phyloP scores from a whole-genome alignment of 345 rosid species.

The Limnanthes douglasii region DNA sequence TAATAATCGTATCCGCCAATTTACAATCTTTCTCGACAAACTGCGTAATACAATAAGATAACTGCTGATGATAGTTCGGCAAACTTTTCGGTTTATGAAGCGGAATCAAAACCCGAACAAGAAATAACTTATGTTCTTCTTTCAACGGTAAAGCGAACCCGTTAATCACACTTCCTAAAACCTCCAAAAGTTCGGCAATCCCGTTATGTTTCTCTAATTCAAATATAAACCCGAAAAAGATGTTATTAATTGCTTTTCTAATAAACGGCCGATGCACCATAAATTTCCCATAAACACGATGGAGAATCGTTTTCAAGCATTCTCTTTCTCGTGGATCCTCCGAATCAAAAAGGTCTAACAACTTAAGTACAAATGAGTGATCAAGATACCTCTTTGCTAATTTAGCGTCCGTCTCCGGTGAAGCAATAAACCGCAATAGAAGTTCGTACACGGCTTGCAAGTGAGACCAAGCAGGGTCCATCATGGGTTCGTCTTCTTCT shows the following conservation, averaged over 20 bases:
- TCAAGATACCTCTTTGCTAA: slow-evolving; percentile 52
- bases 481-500: slow-evolving; percentile 81
- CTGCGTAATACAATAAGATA: slow-evolving; percentile 72
- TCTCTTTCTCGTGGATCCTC: slow-evolving; percentile 98
- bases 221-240: slow-evolving; percentile 53
- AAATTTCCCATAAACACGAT: slow-evolving; percentile 81
- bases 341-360: slow-evolving; percentile 74
- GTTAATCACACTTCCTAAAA: slow-evolving; percentile 82
- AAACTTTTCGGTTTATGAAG: slow-evolving; percentile 79
- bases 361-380: slow-evolving; percentile 45
- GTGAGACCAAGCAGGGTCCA: slow-evolving; percentile 91
- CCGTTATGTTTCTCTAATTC: slow-evolving; percentile 91
- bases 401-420: slow-evolving; percentile 69
- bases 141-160: slow-evolving; percentile 91
- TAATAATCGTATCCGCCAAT: slow-evolving; percentile 67
- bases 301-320: slow-evolving; percentile 68
- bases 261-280: slow-evolving; percentile 91
- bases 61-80: slow-evolving; percentile 75
- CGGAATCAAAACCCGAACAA: slow-evolving; percentile 55
- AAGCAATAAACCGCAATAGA: slow-evolving; percentile 61
- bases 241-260: slow-evolving; percentile 71
- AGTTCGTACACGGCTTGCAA: slow-evolving; percentile 70
- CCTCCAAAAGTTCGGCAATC: slow-evolving; percentile 75
- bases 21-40: slow-evolving; percentile 89
- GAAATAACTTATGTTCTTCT: slow-evolving; percentile 84